phyloP scores from a whole-genome alignment of 2,329 filamentous ascomycete genomes.

The Sphaceloma murrayae region DNA sequence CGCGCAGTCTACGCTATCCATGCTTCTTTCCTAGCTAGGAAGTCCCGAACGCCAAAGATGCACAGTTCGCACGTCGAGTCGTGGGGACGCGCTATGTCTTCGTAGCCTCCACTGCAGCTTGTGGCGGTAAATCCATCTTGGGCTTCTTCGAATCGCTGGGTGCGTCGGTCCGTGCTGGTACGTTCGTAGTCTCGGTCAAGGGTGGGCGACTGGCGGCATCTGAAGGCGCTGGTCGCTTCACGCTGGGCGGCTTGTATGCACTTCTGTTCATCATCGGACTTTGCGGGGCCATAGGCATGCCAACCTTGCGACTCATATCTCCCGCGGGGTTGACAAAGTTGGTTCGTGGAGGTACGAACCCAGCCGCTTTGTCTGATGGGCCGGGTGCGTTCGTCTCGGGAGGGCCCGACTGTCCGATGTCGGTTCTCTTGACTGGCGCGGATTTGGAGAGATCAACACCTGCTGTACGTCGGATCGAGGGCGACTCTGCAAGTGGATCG shows the following conservation, averaged over 20 bases:
- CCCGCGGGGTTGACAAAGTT: slow-evolving; percentile 43
- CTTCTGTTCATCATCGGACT: slow-evolving; percentile 37
- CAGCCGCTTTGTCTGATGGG: slow-evolving; percentile 3
- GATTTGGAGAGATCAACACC: slow-evolving; percentile 75
- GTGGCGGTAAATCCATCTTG: slow-evolving; percentile 26
- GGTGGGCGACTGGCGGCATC: slow-evolving; percentile 25
- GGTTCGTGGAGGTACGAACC: slow-evolving; percentile 17
- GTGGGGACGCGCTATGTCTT: slow-evolving; percentile 8
- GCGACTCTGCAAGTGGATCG: slow-evolving; percentile 45
- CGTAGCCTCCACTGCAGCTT: background rate
- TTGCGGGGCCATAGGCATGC: slow-evolving; percentile 38
- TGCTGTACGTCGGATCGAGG: slow-evolving; percentile 79
- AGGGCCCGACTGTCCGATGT: slow-evolving; percentile 13
- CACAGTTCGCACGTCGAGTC: background rate
- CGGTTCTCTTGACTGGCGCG: slow-evolving; percentile 55
- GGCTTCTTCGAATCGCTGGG: slow-evolving; percentile 34
- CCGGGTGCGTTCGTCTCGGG: slow-evolving; percentile 4
- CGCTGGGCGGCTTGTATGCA: slow-evolving; percentile 38
- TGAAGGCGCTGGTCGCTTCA: slow-evolving; percentile 27
- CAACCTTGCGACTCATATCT: slow-evolving; percentile 39
- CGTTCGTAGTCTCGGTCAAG: slow-evolving; percentile 40
- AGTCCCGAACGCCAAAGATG: slow-evolving; percentile 1
- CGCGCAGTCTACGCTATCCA: background rate
- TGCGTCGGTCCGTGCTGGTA: slow-evolving; percentile 27
- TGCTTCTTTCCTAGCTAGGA: too few species aligned